Evolutionary conservation across 2,329 filamentous ascomycete genomes (phyloP).

Genomic region (Paraphoma chrysanthemicola): DNA sequence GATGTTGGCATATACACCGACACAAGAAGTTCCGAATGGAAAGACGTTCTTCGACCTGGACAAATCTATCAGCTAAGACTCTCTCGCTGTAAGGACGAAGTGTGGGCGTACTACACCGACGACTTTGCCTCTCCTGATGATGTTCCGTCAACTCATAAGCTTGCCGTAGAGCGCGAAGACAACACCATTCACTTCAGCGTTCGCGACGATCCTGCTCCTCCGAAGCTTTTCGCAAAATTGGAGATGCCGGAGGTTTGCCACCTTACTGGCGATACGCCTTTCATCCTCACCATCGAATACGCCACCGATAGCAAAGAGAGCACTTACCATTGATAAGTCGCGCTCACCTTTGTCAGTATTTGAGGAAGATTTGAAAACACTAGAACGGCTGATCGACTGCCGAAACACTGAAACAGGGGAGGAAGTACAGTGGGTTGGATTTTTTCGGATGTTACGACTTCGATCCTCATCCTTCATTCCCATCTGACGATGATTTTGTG

Average conservation of each 20-base stretch:
- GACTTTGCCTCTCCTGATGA: neutral
- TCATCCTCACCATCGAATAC: neutral
- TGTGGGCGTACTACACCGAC: neutral
- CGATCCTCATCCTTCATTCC: conserved; percentile 1
- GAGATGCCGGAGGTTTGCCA: neutral
- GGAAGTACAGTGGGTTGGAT: neutral
- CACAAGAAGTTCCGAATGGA: neutral
- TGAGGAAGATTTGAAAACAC: neutral
- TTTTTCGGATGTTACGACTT: conserved; percentile 1
- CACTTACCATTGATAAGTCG: conserved; percentile 1
- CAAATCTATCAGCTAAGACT: neutral
- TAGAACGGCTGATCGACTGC: neutral
- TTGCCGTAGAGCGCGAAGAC: neutral
- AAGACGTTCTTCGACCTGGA: neutral
- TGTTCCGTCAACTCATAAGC: neutral
- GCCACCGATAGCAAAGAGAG: neutral
- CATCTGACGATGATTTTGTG: neutral
- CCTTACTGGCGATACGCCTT: neutral
- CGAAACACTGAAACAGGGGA: neutral
- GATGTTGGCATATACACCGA: neutral
- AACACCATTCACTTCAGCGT: neutral
- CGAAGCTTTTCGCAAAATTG: neutral
- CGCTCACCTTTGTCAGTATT: neutral
- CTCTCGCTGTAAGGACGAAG: conserved; percentile 1
- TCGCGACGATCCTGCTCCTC: neutral